phyloP scores from a whole-genome alignment of 768 basidiomycete genomes.

The Auricularia auricula-judae region DNA sequence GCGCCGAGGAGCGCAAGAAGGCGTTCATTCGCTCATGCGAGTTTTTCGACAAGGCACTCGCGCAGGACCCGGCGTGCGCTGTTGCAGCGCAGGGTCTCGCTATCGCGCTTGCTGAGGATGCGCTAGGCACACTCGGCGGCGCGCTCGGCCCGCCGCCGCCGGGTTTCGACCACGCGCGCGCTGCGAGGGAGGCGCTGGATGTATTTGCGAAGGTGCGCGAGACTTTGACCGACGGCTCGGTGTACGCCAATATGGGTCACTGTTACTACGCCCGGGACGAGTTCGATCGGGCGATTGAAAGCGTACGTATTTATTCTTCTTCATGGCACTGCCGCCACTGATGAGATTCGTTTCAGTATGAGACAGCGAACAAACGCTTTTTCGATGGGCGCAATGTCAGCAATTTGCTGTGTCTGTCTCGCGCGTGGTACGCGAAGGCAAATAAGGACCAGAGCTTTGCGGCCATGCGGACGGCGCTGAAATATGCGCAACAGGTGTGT shows the following conservation, averaged over 20 bases:
- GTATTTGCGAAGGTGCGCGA: conserved; percentile 89
- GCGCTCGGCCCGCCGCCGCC: conserved; percentile 28
- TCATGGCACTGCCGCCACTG: background rate
- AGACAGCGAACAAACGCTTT: conserved; percentile 75
- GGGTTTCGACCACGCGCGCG: conserved; percentile 33
- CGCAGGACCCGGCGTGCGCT: conserved; percentile 74
- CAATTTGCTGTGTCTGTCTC: conserved; percentile 73
- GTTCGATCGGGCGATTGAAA: conserved; percentile 91
- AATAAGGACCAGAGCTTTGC: conserved; percentile 76
- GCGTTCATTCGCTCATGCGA: conserved; percentile 78
- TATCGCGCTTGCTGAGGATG: conserved; percentile 88
- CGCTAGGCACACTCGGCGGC: conserved; percentile 67
- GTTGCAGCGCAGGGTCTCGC: conserved; percentile 93
- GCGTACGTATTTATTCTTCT: conserved; percentile 37
- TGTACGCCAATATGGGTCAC: conserved; percentile 94
- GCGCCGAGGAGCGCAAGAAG: conserved; percentile 54
- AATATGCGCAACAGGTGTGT: conserved; percentile 68
- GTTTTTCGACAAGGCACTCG: conserved; percentile 86
- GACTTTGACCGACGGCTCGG: conserved; percentile 68
- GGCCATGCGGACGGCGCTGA: conserved; percentile 75
- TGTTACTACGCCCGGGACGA: conserved; percentile 90
- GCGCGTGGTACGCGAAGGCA: conserved; percentile 92
- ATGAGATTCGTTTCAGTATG: conserved; percentile 48
- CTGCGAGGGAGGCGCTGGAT: conserved; percentile 78
- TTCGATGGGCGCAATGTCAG: conserved; percentile 64